Percentiles rank a stretch among this genome's conserved stretches.
Conservation (phyloP, 305 asterid genomes). For the Andrographis paniculata region DNA sequence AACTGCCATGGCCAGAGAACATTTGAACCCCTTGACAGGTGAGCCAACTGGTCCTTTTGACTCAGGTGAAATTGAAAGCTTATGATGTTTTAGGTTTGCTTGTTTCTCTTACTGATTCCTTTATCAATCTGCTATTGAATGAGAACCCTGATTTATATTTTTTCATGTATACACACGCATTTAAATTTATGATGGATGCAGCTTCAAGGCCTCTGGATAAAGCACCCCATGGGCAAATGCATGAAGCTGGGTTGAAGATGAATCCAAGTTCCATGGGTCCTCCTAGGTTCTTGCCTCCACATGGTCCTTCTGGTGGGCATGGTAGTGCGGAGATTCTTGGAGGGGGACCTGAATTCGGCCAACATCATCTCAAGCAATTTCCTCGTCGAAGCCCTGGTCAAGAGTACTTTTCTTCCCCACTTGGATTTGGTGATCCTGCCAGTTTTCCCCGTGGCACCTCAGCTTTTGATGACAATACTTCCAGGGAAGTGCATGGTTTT, state of each 20-base stretch:
- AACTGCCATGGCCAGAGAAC: slow-evolving; percentile 37
- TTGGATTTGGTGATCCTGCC: slow-evolving; percentile 35
- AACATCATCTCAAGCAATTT: slow-evolving; percentile 35
- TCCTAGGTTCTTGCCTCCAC: slow-evolving; percentile 42
- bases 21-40: slow-evolving; percentile 30
- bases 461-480: slow-evolving; percentile 40
- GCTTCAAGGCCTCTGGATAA: slow-evolving; percentile 39
- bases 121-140: background rate
- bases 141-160: background rate
- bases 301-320: slow-evolving; percentile 36
- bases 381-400: slow-evolving; percentile 45
- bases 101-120: slow-evolving; percentile 4
- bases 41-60: slow-evolving; percentile 37
- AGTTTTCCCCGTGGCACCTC: slow-evolving; percentile 28
- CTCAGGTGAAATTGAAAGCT: slow-evolving; percentile 40
- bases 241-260: slow-evolving; percentile 38
- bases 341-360: slow-evolving; percentile 48
- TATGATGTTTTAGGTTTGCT: background rate
- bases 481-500: slow-evolving; percentile 42
- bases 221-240: slow-evolving; percentile 30
- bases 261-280: slow-evolving; percentile 39
- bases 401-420: slow-evolving; percentile 44
- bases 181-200: slow-evolving; percentile 25
- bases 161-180: slow-evolving; percentile 1
- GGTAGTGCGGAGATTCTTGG: slow-evolving; percentile 32